These are phyloP conservation scores for Saitoella complicata DNA, from an alignment of 805 yeast species.

Conservation along the genomic window DNA sequence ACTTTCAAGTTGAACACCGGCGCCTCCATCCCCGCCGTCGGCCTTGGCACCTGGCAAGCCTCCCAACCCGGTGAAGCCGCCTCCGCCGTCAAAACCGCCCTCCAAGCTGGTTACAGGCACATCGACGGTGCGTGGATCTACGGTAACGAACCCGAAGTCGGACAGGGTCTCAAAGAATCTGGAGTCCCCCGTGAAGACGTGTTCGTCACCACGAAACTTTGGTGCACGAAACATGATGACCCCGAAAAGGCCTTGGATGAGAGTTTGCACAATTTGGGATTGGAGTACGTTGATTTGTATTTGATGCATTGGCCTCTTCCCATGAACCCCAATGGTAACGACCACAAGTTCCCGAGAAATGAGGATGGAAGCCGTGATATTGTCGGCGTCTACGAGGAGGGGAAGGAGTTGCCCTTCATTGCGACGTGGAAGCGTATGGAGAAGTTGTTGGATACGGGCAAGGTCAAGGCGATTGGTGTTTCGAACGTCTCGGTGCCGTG, in stretches of 20 bases:
- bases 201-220: conserved; percentile 28
- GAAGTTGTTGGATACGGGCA: conserved; percentile 34
- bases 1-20: conserved; percentile 38
- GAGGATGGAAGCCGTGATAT: conserved; percentile 26
- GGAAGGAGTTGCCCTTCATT: conserved; percentile 26
- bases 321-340: conserved; percentile 25
- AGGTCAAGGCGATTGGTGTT: conserved; percentile 57
- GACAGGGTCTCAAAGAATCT: conserved; percentile 33
- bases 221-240: conserved; percentile 21
- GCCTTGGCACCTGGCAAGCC: conserved; percentile 67
- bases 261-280: conserved; percentile 44
- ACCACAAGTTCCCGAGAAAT: conserved; percentile 25
- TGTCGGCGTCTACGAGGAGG: conserved; percentile 17
- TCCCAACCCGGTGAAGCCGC: conserved; percentile 26
- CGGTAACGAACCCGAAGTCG: conserved; percentile 39
- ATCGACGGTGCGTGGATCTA: conserved; percentile 45
- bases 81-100: conserved; percentile 28
- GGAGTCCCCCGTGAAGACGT: conserved; percentile 36
- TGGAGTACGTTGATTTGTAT: conserved; percentile 65
- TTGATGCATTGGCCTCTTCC: conserved; percentile 75
- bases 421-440: conserved; percentile 55
- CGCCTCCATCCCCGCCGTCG: conserved; percentile 44
- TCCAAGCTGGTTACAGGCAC: conserved; percentile 41
- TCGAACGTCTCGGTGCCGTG: conserved; percentile 42
- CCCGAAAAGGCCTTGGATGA: conserved; percentile 38